Conservation (phyloP, 257 asterid species). For the Solanum chiquidenum region DNA sequence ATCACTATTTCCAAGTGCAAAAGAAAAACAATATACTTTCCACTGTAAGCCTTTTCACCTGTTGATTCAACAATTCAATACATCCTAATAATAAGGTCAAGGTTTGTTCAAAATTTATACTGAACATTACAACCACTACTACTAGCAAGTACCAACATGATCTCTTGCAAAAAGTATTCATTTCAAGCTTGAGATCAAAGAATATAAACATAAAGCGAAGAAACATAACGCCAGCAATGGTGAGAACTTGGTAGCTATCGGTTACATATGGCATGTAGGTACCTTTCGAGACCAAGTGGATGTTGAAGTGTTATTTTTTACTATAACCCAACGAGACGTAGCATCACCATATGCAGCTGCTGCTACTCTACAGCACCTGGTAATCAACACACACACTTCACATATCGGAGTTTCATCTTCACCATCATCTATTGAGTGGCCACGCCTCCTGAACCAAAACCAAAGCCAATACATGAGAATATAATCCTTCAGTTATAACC, state of each 20-base stretch:
- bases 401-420: background rate
- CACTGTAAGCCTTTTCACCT: background rate
- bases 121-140: background rate
- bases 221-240: background rate
- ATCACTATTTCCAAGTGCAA: background rate
- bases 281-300: background rate
- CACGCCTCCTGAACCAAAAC: background rate
- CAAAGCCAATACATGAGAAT: background rate
- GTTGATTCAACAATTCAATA: background rate
- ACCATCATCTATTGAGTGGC: background rate
- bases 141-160: background rate
- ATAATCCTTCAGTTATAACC: background rate
- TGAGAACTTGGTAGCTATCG: background rate
- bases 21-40: background rate
- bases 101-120: background rate
- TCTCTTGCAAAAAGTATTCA: background rate
- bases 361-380: background rate
- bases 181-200: background rate
- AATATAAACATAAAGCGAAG: background rate
- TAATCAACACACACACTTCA: background rate
- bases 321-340: background rate
- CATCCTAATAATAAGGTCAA: background rate
- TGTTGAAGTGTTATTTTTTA: background rate
- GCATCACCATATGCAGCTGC: background rate
- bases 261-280: background rate